Base-by-base conservation (phyloP, 2,329 filamentous ascomycete species). In the Polytolypa hystricis region DNA sequence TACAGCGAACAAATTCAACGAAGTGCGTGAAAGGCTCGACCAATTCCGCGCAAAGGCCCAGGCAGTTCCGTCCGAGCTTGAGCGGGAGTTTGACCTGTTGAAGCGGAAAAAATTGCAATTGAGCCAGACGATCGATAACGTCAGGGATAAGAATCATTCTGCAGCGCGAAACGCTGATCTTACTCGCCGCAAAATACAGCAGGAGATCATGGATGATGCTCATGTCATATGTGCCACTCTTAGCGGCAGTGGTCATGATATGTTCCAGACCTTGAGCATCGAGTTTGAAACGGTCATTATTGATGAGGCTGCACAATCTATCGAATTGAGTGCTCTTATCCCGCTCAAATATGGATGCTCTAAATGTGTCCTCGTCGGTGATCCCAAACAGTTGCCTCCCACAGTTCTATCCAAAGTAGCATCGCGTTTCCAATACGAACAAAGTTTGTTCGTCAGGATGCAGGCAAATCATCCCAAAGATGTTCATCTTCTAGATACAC, bases 271-370 rank as follows among this genome's bases (percentile, higher is more conserved):
- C 49, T 65, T 98, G 38, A 87, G 84, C 50, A 85, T 98, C 35
- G 91, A 98, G 58, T 98, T 98, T 48, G 91, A 98, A 61, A 96
- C 91, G 0, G 91, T 98, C 46, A 84, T 98, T 48, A 95, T 98
- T 45, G 91, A 98, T 51, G 91, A 98, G 64, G 91, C 91, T 3
- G 91, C 91, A 11, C 91, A 98, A 69, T 98, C 89, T 58, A 93
- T 98, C 42, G 91, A 98, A 64, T 73, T 98, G 54, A 94, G 86
- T 53, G 91, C 91, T 9, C 71, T 98, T 31, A 98, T 98, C 47
- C 91, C 91, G 2, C 73, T 98, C 39, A 98, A 98, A 60, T 98
- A 98, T 53, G 89, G 91, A 38, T 94, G 86, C 60, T 82, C 83
- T 41, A 96, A 95, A 63, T 96, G 91, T 63, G 85, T 98, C 48